Evolutionary conservation across 768 basidiomycete species (phyloP), one percentile per base, ranked within the genome.

Genomic region (Amanita brunnescens): DNA sequence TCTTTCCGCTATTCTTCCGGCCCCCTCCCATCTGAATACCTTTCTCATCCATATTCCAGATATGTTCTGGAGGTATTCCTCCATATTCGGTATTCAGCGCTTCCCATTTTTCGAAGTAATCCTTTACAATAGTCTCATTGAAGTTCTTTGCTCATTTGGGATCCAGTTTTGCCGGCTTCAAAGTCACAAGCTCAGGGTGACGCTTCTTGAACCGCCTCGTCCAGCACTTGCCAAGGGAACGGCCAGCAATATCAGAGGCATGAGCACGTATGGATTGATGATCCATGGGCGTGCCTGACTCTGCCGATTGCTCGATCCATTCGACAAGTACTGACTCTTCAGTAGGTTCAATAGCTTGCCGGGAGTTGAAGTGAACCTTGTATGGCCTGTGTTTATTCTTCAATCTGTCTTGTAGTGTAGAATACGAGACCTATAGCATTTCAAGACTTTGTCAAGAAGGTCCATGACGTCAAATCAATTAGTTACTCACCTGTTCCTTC

Each of bases 11-110:
- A 18, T 43, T 48, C 44, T 59, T 62, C 23, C 47, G 8, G 1
- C 64, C 64, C 10, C 61, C 62, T 23, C 64, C 67, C 13, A 55
- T 20, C 43, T 67, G 64, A 21, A 60, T 52, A 2, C 65, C 65
- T 24, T 64, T 66, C 52, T 66, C 61, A 41, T 65, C 63, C 58
- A 61, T 58, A 41, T 66, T 67, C 40, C 59, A 67, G 10, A 63
- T 35, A 35, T 68, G 63, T 29, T 57, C 53, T 29, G 47, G 55
- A 21, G 65, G 64, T 21, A 66, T 66, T 6, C 23, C 29, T 16
- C 18, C 10, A 24, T 41, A 54, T 23, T 39, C 10, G 6, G 10
- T 24, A 35, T 50, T 24, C 23, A 50, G 10, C 2, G 6, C 37
- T 40, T 18, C 18, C 16, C 30, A 24, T 24, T 23, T 37, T 4